phyloP scores from a whole-genome alignment of 2,329 filamentous ascomycete species.

The Macrophomina phaseolina region DNA sequence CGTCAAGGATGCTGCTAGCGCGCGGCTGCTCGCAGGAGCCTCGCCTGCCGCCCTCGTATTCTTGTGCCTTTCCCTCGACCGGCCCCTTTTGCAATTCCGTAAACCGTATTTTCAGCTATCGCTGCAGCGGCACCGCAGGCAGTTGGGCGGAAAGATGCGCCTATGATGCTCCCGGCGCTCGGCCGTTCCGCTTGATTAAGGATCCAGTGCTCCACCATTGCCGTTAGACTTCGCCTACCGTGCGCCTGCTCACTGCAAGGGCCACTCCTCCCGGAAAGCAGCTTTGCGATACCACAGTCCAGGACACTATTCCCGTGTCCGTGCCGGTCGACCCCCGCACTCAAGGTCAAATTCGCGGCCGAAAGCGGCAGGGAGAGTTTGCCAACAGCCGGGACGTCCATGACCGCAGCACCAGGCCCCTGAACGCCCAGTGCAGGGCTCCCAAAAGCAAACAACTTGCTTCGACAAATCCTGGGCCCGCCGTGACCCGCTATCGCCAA shows the following conservation, averaged over 20 bases:
- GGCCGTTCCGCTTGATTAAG: conserved; percentile 11
- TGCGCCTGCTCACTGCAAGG: neutral
- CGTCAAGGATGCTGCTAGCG: conserved; percentile 5
- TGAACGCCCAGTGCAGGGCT: neutral
- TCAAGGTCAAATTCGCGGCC: neutral
- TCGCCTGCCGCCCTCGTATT: neutral
- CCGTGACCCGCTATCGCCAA: neutral
- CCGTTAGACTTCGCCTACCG: neutral
- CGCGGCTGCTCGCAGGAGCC: conserved; percentile 2
- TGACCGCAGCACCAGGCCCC: no score
- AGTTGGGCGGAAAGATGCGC: neutral
- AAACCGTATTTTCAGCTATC: neutral
- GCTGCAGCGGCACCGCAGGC: neutral
- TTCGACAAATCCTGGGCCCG: neutral
- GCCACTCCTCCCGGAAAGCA: neutral
- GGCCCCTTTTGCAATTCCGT: neutral
- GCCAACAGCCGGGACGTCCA: neutral
- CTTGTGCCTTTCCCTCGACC: neutral
- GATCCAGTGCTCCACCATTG: conserved; percentile 2
- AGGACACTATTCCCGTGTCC: neutral
- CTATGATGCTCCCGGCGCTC: neutral
- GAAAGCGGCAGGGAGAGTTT: neutral
- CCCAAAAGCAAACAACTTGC: neutral
- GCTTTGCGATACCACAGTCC: neutral
- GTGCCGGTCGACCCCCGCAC: neutral